Evolutionary conservation across 805 yeast genomes (phyloP), one percentile per base, ranked within the genome.

Genomic region (Sugiyamaella mastotermitis): DNA sequence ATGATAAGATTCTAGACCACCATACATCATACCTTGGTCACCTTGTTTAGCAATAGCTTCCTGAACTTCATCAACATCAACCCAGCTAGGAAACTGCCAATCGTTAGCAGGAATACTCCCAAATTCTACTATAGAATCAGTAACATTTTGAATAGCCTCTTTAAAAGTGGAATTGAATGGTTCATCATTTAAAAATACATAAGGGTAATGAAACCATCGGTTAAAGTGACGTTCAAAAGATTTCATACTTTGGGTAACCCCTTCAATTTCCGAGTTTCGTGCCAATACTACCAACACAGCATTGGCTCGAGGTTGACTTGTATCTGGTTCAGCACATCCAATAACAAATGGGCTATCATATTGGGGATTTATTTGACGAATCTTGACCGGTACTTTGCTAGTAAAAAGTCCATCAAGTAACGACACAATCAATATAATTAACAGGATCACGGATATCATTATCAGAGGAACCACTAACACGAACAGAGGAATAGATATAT

Each of bases 201-300:
- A 92, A 0, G 96, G 97, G 56, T 92, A 92, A 48, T 82, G 74
- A 59, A 71, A 92, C 95, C 95, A 86, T 51, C 88, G 88, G 57
- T 90, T 90, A 64, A 88, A 90, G 56, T 82, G 95, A 18, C 84
- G 68, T 57, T 90, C 97, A 39, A 92, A 54, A 2, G 88, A 77
- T 21, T 65, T 60, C 71, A 90, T 77, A 2, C 92, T 78, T 40
- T 71, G 66, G 1, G 83, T 52, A 1, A 86, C 95, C n/a, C 83
- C 94, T 3, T 75, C 71, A 1, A 86, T 42, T 53, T 90, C 97
- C 3, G 74, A 64, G 55, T 90, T 87, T 44, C 96, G 65, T 0
- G 95, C 86, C 35, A 90, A 62, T 56, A 88, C 80, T 17, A 88
- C 85, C 48, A 90, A 71, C 1, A 90, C 82, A 0, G 97, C 97